A percentile compares a stretch with the other conserved stretches of the same genome.
Conservation (phyloP, 2,329 filamentous ascomycete genomes). For the Thyridium curvatum region DNA sequence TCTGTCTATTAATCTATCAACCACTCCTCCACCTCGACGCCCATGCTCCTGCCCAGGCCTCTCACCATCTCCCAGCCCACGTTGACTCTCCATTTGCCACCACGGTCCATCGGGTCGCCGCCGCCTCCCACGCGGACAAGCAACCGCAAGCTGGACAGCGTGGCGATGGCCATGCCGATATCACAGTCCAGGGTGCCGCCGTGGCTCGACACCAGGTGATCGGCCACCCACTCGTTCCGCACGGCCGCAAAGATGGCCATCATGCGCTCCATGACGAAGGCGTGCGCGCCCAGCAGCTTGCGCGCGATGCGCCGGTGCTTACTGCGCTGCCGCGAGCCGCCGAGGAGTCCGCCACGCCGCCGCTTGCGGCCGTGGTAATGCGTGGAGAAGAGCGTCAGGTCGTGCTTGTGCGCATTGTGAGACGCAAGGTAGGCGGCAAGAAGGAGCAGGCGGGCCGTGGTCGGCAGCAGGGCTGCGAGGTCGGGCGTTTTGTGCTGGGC, state of each 20-base stretch:
- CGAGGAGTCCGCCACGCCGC: constrained; percentile 31
- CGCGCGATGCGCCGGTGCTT: constrained; percentile 69
- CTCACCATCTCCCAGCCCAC: constrained; percentile 73
- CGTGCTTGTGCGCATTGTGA: constrained; percentile 70
- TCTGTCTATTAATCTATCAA: constrained; percentile 49
- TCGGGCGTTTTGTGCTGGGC: constrained; percentile 17
- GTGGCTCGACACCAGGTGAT: constrained; percentile 13
- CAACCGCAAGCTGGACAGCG: constrained; percentile 63
- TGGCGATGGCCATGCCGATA: constrained; percentile 61
- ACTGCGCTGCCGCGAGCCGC: constrained; percentile 22
- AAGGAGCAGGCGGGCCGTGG: constrained; percentile 67
- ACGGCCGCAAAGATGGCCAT: constrained; percentile 71
- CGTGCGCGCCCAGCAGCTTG: constrained; percentile 69
- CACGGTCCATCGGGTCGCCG: constrained; percentile 60
- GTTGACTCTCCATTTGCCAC: constrained; percentile 71
- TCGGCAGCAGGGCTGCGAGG: constrained; percentile 56
- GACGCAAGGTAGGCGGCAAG: constrained; percentile 75
- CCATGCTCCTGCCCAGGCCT: constrained; percentile 64
- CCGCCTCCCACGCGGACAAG: constrained; percentile 58
- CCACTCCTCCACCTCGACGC: constrained; percentile 75
- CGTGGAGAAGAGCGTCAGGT: constrained; percentile 70
- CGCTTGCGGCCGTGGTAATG: constrained; percentile 48
- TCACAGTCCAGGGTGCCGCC: constrained; percentile 42
- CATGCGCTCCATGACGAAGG: constrained; percentile 72
- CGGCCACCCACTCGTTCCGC: constrained; percentile 44